Base-by-base conservation (phyloP, 345 rosid genomes). In the Populus alba region DNA sequence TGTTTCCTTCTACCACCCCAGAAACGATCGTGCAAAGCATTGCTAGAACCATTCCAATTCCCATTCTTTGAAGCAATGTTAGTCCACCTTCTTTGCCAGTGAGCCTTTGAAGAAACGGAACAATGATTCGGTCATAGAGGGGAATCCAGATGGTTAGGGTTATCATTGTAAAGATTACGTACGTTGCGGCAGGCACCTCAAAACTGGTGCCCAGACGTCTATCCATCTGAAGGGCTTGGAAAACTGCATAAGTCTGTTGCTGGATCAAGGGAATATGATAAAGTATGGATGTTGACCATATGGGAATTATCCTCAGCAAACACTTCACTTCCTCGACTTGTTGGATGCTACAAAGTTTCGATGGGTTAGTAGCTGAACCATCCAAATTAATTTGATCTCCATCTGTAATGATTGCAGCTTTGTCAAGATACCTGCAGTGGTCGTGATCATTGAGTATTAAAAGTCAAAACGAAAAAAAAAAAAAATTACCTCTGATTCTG, bases 261-360 rank as follows among this genome's bases (percentile, higher is more conserved):
- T 89, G 96, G 57, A 77, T 74, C 59, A 87, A 59, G 29, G 85
- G 85, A 53, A 87, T 53, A 31, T 81, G 74, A 79, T 73, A 90
- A 8, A 91, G 45, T 23, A 87, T 81, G 20, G 89, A 85, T 0
- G 92, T 75, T 41, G 84, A 76, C 96, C 94, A 90, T 73, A 91
- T 84, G 23, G 94, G 94, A 41, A 91, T 78, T 66, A 90, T 85
- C 25, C 91, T 80, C 62, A 86, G 16, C 74, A 87, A 66, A 39
- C 92, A 91, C 81, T 91, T 91, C 78, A 80, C 87, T 86, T 91
- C 92, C 71, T 91, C 93, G 29, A 89, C 89, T 84, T 91, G 93
- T 43, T 91, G 93, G 75, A 87, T 43, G 84, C 94, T 87, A 51
- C 93, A 91, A 0, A 91, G 89, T 29, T 68, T 87, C 94, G 92